Conservation (phyloP, 371 early-diverging fungal genomes). For the Lichtheimia hyalospora region DNA sequence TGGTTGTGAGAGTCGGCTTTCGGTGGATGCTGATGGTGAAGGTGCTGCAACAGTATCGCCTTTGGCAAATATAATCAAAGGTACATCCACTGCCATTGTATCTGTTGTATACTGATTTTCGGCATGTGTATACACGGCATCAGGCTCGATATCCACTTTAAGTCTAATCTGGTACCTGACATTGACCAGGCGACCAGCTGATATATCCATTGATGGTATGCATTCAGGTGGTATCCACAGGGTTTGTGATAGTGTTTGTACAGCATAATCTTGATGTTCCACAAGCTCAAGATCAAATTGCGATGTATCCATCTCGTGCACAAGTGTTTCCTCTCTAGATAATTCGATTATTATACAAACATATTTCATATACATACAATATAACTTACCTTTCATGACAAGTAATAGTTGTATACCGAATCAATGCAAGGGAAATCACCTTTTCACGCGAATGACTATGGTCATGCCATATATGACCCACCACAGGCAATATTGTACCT, state of each 20-base stretch:
- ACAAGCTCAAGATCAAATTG: background rate
- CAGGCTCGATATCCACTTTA: background rate
- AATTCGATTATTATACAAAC: no score
- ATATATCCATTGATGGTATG: background rate
- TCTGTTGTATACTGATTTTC: background rate
- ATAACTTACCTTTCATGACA: background rate
- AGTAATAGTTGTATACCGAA: background rate
- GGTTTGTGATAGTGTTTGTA: background rate
- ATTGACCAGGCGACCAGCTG: background rate
- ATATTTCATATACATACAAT: no score
- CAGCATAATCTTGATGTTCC: background rate
- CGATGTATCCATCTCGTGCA: background rate
- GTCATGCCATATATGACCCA: constrained; percentile 15
- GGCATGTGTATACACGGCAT: background rate
- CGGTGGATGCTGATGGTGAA: no score
- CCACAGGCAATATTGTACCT: constrained; percentile 6
- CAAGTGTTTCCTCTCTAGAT: background rate
- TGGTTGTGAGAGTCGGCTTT: no score
- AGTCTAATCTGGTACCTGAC: background rate
- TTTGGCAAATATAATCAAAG: background rate
- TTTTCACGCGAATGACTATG: background rate
- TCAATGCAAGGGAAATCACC: constrained; percentile 2
- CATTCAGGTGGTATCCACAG: background rate
- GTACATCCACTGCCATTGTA: background rate
- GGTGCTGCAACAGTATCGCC: background rate